phyloP scores from a whole-genome alignment of 1,139 yeast species.

The Hemisphaericaspora xylofermentans region DNA sequence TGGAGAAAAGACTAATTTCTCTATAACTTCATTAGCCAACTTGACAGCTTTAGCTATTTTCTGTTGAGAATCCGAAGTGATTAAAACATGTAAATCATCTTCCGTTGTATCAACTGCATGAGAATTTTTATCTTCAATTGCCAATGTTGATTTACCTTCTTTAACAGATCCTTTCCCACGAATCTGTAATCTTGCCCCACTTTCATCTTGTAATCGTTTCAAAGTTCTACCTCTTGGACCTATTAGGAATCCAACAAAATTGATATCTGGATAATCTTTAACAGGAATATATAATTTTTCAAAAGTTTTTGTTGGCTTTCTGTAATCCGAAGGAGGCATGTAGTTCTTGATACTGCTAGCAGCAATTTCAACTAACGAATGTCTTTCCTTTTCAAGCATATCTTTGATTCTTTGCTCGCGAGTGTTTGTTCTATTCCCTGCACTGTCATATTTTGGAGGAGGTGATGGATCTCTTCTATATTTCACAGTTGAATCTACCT shows the following conservation, averaged over 20 bases:
- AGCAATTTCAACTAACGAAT: conserved; percentile 71
- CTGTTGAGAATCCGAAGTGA: conserved; percentile 80
- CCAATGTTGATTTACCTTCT: conserved; percentile 64
- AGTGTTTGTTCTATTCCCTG: conserved; percentile 84
- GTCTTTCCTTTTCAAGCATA: conserved; percentile 74
- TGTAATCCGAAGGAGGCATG: conserved; percentile 77
- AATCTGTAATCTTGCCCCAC: conserved; percentile 84
- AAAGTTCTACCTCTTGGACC: conserved; percentile 97
- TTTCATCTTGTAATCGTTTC: conserved; percentile 72
- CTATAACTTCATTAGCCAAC: conserved; percentile 72
- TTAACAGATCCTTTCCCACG: conserved; percentile 95
- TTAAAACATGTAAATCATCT: conserved; percentile 86
- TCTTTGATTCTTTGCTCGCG: conserved; percentile 65
- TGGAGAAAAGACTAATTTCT: conserved; percentile 83
- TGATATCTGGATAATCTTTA: conserved; percentile 85
- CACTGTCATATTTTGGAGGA: conserved; percentile 82
- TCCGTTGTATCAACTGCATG: conserved; percentile 19
- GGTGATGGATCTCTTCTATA: conserved; percentile 77
- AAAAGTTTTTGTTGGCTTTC: conserved; percentile 64
- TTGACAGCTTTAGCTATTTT: conserved; percentile 75
- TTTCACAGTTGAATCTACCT: conserved; percentile 23
- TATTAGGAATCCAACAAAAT: conserved; percentile 83
- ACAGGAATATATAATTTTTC: conserved; percentile 88
- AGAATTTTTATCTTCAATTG: conserved; percentile 27
- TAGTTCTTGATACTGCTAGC: conserved; percentile 73